Percentiles rank a stretch among this genome's conserved stretches.
Conservation (phyloP, 2,329 filamentous ascomycete genomes). For the Triangularia setosa region DNA sequence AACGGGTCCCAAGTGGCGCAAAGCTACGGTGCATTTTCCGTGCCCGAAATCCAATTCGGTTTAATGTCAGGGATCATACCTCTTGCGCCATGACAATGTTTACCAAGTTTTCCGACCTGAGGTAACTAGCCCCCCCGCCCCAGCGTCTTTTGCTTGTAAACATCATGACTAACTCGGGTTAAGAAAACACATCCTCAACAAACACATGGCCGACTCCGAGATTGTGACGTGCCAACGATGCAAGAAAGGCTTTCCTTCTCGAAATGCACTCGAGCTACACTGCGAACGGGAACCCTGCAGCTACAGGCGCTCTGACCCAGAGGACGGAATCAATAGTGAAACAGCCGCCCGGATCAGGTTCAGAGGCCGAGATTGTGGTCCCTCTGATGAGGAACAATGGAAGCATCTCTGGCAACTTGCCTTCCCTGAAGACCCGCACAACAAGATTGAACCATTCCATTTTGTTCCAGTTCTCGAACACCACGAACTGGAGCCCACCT, state of each 20-base stretch:
- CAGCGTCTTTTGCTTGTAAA: too few species aligned
- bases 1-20: neutral
- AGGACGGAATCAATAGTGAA: constrained; percentile 2
- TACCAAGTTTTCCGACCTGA: constrained; percentile 4
- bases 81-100: constrained; percentile 8
- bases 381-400: constrained; percentile 6
- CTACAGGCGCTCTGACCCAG: neutral
- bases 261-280: neutral
- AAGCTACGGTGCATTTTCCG: constrained; percentile 7
- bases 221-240: neutral
- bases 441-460: neutral
- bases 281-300: neutral
- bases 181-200: constrained; percentile 7
- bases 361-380: constrained; percentile 1
- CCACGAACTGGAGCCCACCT: neutral
- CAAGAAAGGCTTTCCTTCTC: neutral
- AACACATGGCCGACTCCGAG: neutral
- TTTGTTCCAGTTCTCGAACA: constrained; percentile 5
- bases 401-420: constrained; percentile 1
- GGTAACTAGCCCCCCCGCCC: neutral
- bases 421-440: neutral
- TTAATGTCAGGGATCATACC: constrained; percentile 6
- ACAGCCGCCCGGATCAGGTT: neutral
- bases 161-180: neutral
- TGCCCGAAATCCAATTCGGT: neutral